Evolutionary conservation across 768 basidiomycete species (phyloP), one percentile per base, ranked within the genome.

Genomic region (Podaxis carcinomalis): DNA sequence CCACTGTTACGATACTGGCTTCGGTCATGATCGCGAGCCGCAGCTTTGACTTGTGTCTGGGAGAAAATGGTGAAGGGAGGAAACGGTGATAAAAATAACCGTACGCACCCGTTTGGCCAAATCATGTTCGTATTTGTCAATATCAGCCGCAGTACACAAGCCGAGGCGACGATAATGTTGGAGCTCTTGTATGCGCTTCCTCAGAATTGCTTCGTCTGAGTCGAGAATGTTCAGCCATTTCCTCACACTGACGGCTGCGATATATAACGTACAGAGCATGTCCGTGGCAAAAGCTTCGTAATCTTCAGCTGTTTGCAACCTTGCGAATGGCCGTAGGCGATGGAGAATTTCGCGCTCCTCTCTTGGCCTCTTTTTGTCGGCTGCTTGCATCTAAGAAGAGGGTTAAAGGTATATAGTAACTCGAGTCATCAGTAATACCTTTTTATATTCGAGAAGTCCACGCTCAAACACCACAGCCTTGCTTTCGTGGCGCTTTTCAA

Each of bases 381-480:
- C 82, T 9, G 92, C 91, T 80, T 91, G 88, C 78, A 94, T 90
- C 96, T 97, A 68, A 21, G 62, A 39, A 53, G 35, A 53, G 47
- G 65, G 62, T 57, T 27, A 56, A 28, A 60, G 49, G n/a, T 5
- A 54, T 54, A 36, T 13, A 36, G 52, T 53, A 54, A 44, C 32
- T 21, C 19, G 21, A 50, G 36, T 35, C 21, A 46, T 44, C 21
- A 49, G 35, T 63, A 81, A 54, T 62, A 94, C 95, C 87, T 95
- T 94, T 74, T 95, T 98, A 71, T 96, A 93, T 66, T 97, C 93
- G 51, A 96, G 77, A 56, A 99, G 75, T 1, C 93, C 93, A 44
- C 96, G 80, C 67, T 98, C 92, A 67, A 93, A 97, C 72, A 99
- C 92, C 64, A 99, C 72, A 2, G 86, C 86, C 74, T 98, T 99